Evolutionary conservation across 1,284 basidiomycete species (phyloP).

Genomic region (Marasmius sp.): DNA sequence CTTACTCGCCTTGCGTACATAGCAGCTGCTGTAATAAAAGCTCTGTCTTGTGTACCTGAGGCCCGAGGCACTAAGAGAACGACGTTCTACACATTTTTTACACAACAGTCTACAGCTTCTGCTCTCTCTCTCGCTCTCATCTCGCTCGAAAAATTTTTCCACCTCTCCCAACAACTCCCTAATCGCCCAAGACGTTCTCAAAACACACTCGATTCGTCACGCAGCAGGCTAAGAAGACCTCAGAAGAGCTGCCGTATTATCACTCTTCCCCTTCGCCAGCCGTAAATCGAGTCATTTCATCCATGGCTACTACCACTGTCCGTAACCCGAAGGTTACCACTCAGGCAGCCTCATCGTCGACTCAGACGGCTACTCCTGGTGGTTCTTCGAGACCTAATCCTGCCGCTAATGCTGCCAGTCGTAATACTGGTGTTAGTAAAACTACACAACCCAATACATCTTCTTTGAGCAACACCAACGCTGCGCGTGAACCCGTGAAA

Average conservation of each 20-base stretch:
- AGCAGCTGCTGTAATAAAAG: no score
- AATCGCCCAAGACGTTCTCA: background rate
- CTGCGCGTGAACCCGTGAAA: no score
- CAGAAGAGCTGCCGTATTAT: background rate
- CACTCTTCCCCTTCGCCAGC: background rate
- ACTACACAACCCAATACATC: no score
- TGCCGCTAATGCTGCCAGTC: no score
- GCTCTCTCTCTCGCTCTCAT: background rate
- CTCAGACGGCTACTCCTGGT: background rate
- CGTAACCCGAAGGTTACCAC: background rate
- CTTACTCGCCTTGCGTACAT: no score
- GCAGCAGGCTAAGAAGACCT: background rate
- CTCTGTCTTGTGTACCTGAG: no score
- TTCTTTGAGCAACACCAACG: no score
- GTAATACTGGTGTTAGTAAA: no score
- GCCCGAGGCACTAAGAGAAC: no score
- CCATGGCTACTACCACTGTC: background rate
- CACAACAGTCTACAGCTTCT: background rate
- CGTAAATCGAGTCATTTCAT: background rate
- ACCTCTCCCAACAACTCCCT: background rate
- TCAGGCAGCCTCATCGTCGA: background rate
- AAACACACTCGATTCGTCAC: background rate
- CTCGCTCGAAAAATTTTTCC: background rate
- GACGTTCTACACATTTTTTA: background rate
- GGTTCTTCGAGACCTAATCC: background rate